Evolutionary conservation across 805 yeast species (phyloP), one percentile per base, ranked within the genome.

Genomic region (Metschnikowia kofuensis): DNA sequence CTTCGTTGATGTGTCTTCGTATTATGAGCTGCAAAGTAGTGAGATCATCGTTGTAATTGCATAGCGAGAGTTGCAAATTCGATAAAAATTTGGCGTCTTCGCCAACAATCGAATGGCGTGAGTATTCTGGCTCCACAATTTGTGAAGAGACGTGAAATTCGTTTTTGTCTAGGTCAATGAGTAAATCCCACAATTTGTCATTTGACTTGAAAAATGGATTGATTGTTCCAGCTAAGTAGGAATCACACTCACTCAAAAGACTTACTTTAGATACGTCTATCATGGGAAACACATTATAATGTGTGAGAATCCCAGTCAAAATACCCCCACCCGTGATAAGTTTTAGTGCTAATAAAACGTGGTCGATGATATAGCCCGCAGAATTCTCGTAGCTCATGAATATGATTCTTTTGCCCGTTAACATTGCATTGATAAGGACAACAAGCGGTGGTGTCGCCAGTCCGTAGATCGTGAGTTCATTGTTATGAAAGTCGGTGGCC

Each of bases 181-280:
- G 74, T 31, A 82, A 62, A 61, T 85, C 87, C 85, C 87, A 85
- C 16, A 78, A 59, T 40, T 71, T 72, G 31, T 69, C 71, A 48
- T 76, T 76, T 31, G 77, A 73, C 57, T 80, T 81, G 59, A 85
- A 79, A 37, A 83, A 76, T 13, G 85, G 78, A 59, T 85, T 85
- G 37, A 85, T 80, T 3, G 89, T 84, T 4, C 92, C 92, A 2
- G 86, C 76, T 42, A 85, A 66, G 55, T 70, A 80, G 29, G 67
- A 67, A 30, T 57, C 68, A 51, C 68, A 73, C 44, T 59, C 66
- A 51, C 71, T 70, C 44, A 82, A 62, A 1, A 76, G 53, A 50
- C 80, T 83, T 39, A 83, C 66, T 50, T 81, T 76, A 2, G 84
- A 79, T 1, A 84, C 77, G 53, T 85, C 90, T 38, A 83, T 68